These are phyloP conservation scores for Candida sanyaensis DNA, from an alignment of 1,139 yeast species.

Conservation along the genomic window DNA sequence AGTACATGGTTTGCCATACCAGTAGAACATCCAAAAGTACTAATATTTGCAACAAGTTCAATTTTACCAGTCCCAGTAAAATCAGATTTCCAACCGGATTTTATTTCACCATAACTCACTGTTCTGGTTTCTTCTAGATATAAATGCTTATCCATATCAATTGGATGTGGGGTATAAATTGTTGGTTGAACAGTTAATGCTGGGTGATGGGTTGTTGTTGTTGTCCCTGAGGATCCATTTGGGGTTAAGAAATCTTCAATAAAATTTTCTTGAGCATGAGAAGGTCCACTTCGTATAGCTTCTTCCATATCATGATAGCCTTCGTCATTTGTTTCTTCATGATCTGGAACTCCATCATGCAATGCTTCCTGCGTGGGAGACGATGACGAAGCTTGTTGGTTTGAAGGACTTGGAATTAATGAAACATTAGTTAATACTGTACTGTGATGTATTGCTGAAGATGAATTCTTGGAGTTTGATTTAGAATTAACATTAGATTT, in stretches of 20 bases:
- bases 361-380: neutral
- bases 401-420: constrained; percentile 14
- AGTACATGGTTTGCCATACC: constrained; percentile 42
- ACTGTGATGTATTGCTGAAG: constrained; percentile 36
- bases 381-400: constrained; percentile 7
- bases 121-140: constrained; percentile 74
- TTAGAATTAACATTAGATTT: constrained; percentile 16
- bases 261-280: constrained; percentile 27
- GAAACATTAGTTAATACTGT: constrained; percentile 37
- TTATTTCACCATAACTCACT: constrained; percentile 76
- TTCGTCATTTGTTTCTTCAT: constrained; percentile 6
- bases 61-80: constrained; percentile 73
- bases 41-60: constrained; percentile 72
- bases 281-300: constrained; percentile 22
- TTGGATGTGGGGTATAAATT: constrained; percentile 11
- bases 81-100: constrained; percentile 94
- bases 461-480: constrained; percentile 12
- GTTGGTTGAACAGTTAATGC: constrained; percentile 8
- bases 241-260: constrained; percentile 28
- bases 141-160: constrained; percentile 30
- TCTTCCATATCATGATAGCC: constrained; percentile 12
- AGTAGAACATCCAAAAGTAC: constrained; percentile 57
- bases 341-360: constrained; percentile 9
- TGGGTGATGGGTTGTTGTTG: constrained; percentile 1
- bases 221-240: neutral